A percentile compares a stretch with the other conserved stretches of the same genome.
phyloP scores from a whole-genome alignment of 768 basidiomycete species.

The Mycena rosella region DNA sequence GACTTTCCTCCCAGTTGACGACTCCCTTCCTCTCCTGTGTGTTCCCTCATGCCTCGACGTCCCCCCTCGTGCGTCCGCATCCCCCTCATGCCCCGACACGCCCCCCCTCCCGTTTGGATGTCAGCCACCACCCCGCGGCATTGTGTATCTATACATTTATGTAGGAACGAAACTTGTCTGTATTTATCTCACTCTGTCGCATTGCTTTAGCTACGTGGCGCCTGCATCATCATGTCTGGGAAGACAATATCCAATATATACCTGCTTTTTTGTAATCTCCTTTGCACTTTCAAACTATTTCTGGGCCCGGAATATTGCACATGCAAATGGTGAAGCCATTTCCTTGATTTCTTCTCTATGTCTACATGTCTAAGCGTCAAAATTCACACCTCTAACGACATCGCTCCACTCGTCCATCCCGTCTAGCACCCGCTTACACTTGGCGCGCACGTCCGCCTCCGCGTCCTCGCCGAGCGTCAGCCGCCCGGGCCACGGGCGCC shows the following conservation, averaged over 20 bases:
- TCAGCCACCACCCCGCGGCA: neutral
- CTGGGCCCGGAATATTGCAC: too few relatives aligned
- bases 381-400: slow-evolving; percentile 30
- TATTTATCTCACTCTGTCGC: slow-evolving; percentile 17
- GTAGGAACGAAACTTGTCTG: slow-evolving; percentile 19
- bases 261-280: too few relatives aligned
- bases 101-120: neutral
- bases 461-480: slow-evolving; percentile 46
- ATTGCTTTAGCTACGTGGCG: neutral
- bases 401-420: slow-evolving; percentile 47
- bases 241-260: too few relatives aligned
- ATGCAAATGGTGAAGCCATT: too few relatives aligned
- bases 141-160: slow-evolving; percentile 21
- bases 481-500: slow-evolving; percentile 38
- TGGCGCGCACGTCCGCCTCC: slow-evolving; percentile 40
- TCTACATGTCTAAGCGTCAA: slow-evolving; percentile 7
- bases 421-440: slow-evolving; percentile 38
- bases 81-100: too few relatives aligned
- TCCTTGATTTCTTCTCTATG: neutral
- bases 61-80: too few relatives aligned
- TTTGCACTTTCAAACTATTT: too few relatives aligned
- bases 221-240: neutral
- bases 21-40: too few relatives aligned
- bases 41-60: too few relatives aligned
- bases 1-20: too few relatives aligned